Percentiles rank a stretch among this genome's conserved stretches.
These are phyloP conservation scores for Rhodotorula mucilaginosa DNA, from an alignment of 1,284 basidiomycete species.

Conservation along the genomic window DNA sequence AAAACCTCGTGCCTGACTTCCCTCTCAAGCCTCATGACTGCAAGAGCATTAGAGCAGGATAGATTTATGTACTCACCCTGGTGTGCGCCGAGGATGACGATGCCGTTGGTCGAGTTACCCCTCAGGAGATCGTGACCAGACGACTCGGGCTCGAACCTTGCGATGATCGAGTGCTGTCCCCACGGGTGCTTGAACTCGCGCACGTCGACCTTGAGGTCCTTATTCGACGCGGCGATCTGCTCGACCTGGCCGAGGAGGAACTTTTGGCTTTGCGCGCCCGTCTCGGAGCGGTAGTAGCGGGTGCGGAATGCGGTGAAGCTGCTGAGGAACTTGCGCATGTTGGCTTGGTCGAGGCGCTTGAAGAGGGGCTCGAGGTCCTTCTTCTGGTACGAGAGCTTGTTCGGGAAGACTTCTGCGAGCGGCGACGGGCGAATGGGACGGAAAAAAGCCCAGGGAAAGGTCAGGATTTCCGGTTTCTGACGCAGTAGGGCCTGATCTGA, in stretches of 20 bases:
- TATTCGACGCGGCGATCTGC: conserved; percentile 37
- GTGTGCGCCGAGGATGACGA: conserved; percentile 55
- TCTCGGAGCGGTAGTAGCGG: conserved; percentile 59
- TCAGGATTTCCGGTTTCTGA: too few relatives aligned
- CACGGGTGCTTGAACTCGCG: conserved; percentile 65
- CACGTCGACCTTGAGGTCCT: conserved; percentile 20
- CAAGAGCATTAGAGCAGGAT: too few relatives aligned
- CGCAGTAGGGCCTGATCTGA: neutral
- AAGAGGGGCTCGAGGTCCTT: conserved; percentile 41
- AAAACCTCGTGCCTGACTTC: too few relatives aligned
- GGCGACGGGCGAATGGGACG: neutral
- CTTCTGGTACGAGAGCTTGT: conserved; percentile 24
- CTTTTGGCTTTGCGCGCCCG: conserved; percentile 68
- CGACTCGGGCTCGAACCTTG: conserved; percentile 4
- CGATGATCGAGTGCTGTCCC: conserved; percentile 78
- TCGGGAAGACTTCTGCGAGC: conserved; percentile 25
- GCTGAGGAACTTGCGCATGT: conserved; percentile 53
- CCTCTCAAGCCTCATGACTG: conserved; percentile 41
- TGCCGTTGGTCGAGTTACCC: conserved; percentile 38
- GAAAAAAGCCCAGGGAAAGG: neutral
- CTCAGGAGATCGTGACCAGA: neutral
- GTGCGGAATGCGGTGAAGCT: conserved; percentile 49
- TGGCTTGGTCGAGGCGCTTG: conserved; percentile 63
- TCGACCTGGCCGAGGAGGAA: conserved; percentile 76
- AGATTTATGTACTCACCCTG: conserved; percentile 42